Conservation (phyloP, 164 flowering plant genomes). For the Cinnamomum chago region DNA sequence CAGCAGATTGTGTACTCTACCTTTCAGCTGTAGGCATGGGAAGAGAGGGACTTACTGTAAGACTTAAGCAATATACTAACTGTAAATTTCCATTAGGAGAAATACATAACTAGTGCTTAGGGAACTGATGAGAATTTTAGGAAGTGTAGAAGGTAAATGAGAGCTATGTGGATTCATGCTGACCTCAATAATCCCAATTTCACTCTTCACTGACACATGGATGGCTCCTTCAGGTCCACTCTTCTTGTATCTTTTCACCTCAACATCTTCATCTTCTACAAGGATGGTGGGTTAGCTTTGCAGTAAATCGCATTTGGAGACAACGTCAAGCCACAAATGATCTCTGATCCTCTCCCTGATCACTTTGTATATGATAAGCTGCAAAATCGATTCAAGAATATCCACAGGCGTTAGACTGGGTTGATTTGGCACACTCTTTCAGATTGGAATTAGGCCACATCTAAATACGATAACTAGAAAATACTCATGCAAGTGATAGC, state of each 20-base stretch:
- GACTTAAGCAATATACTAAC: not conserved
- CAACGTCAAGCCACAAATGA: constrained; percentile 92
- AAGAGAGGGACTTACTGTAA: not conserved
- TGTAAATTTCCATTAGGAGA: not conserved
- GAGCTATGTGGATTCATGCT: not conserved
- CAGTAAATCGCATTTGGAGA: constrained; percentile 84
- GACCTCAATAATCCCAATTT: constrained; percentile 66
- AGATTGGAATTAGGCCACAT: too few relatives aligned
- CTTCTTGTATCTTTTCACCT: constrained; percentile 60
- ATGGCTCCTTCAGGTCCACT: constrained; percentile 79
- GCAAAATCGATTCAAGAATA: constrained; percentile 18
- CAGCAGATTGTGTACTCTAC: constrained; percentile 59
- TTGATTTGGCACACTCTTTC: too few relatives aligned
- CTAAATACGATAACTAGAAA: too few relatives aligned
- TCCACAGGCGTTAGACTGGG: not conserved
- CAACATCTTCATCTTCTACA: constrained; percentile 44
- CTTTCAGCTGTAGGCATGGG: constrained; percentile 48
- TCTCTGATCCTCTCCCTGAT: constrained; percentile 66
- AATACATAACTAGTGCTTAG: not conserved
- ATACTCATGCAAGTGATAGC: not conserved
- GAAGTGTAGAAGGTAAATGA: not conserved
- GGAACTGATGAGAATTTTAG: not conserved
- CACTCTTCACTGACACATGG: constrained; percentile 70
- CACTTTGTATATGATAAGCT: constrained; percentile 76
- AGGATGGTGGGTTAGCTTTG: constrained; percentile 40